Evolutionary conservation across 495 filamentous ascomycete species (phyloP), one percentile per base, ranked within the genome.

Genomic region (Aspergillus affinis): DNA sequence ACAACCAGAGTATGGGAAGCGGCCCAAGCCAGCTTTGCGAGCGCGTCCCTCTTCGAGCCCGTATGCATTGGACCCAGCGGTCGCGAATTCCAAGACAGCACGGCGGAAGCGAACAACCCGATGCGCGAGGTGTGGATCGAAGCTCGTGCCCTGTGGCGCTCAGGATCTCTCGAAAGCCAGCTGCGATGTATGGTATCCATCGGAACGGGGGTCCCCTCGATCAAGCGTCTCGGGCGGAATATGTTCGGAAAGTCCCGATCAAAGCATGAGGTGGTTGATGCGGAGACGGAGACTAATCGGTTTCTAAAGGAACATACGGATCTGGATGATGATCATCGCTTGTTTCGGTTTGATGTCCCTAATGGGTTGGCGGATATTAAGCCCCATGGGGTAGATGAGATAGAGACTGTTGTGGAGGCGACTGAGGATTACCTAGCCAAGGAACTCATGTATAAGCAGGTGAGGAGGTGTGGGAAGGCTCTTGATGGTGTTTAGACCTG

Each of bases 291-390:
- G 18, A 75, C 72, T 7, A 59, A 71, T 48, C 63, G 68, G 55
- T 79, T 82, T 55, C 63, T 65, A 8, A 64, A 65, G 47, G 70
- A 78, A 47, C 68, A 82, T 54, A 64, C 67, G 51, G 36, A 68
- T 45, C 66, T 79, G 20, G 65, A 70, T 54, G 57, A 72, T 20
- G 63, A 72, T 20, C 63, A 67, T 10, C 70, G 65, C 30, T 70
- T 78, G 58, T 81, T 75, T 61, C 72, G 79, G 7, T 81, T 82
- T 58, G 81, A 82, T 65, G 74, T 82, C 7, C 61, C 69, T 7
- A 68, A 67, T 41, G 77, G 78, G 2, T 58, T 82, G 13, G 74
- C 78, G 59, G 64, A 76, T 19, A 67, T 83, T 29, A 69, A 69
- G 9, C 69, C 79, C 3, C 70, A 81, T 49, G 72, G 76, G 51